Conservation (phyloP, 345 rosid species). For the Moringa oleifera region DNA sequence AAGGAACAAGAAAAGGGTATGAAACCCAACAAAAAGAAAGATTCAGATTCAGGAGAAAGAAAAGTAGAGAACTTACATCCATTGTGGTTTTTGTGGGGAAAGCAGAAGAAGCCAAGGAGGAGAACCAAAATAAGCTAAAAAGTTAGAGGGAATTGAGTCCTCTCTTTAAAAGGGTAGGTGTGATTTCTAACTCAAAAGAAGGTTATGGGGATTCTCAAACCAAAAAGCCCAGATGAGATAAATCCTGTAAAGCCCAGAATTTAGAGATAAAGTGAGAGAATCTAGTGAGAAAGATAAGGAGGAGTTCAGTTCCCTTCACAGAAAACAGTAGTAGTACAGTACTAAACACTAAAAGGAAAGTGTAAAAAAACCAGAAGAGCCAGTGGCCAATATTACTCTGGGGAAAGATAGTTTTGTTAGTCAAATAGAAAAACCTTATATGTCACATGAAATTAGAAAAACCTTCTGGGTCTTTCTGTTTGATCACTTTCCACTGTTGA, state of each 20-base stretch:
- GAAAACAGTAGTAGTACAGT: slow-evolving; percentile 6
- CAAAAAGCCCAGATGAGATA: slow-evolving; percentile 9
- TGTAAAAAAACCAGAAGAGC: not conserved
- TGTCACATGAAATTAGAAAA: too few species aligned
- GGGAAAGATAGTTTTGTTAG: too few species aligned
- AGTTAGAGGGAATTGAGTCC: not conserved
- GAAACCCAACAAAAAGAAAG: not conserved
- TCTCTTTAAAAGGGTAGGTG: not conserved
- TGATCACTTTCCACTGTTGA: too few species aligned
- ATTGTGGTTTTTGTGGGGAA: slow-evolving; percentile 3
- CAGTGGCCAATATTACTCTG: not conserved
- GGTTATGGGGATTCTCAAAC: slow-evolving; percentile 18
- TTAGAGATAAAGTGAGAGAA: slow-evolving; percentile 20
- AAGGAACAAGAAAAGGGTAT: not conserved
- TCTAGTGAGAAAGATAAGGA: slow-evolving; percentile 20
- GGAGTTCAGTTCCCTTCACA: slow-evolving; percentile 13
- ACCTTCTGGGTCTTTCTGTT: too few species aligned
- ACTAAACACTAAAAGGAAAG: not conserved
- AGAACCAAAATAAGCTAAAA: not conserved
- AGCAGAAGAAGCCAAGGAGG: not conserved
- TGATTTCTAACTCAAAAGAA: not conserved
- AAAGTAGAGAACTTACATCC: slow-evolving; percentile 17
- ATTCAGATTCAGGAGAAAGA: not conserved
- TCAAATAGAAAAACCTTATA: too few species aligned
- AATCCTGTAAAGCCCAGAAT: slow-evolving; percentile 19